These are phyloP conservation scores for Parsonsia alboflavescens DNA, from an alignment of 257 asterid species.

Conservation along the genomic window DNA sequence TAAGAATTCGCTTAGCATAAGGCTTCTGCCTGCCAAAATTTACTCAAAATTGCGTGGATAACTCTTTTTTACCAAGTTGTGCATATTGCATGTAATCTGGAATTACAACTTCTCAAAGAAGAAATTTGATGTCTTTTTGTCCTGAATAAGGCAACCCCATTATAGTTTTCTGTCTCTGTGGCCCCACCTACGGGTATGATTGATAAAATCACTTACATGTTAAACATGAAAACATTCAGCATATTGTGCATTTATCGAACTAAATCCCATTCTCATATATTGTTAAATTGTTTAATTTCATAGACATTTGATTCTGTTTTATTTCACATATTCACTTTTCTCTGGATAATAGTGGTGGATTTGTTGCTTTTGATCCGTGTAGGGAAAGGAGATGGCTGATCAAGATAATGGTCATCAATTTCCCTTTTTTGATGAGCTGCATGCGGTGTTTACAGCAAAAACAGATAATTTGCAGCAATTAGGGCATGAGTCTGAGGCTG, in stretches of 20 bases:
- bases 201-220: neutral
- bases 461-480: slow-evolving; percentile 31
- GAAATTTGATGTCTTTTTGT: neutral
- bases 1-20: neutral
- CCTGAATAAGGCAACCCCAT: neutral
- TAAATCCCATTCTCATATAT: neutral
- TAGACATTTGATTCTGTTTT: neutral
- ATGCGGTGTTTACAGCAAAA: slow-evolving; percentile 38
- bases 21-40: neutral
- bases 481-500: slow-evolving; percentile 22
- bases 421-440: slow-evolving; percentile 57
- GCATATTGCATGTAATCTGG: neutral
- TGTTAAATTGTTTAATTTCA: neutral
- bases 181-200: neutral
- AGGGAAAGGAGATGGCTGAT: slow-evolving; percentile 48
- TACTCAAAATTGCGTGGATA: neutral
- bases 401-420: slow-evolving; percentile 32
- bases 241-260: neutral
- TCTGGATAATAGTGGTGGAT: neutral
- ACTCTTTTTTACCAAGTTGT: neutral
- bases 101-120: neutral
- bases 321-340: neutral
- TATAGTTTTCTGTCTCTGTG: neutral
- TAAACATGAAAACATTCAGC: neutral
- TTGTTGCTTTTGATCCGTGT: slow-evolving; percentile 15